Base-by-base conservation (phyloP, 139 green algal genomes). In the Chlamydomonas sp. region DNA sequence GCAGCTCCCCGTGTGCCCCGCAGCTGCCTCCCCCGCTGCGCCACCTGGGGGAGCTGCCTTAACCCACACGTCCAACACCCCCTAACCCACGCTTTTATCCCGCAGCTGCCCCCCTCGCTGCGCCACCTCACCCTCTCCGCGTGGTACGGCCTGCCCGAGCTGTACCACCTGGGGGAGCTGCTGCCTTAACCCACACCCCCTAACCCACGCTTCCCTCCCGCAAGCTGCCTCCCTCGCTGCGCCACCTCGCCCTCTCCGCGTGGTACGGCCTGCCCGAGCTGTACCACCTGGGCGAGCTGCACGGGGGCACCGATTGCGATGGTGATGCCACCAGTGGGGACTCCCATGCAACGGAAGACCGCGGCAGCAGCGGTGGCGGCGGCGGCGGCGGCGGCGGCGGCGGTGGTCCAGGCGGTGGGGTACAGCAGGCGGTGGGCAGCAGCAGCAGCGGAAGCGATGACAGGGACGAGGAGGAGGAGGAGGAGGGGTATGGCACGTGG, bases 261-360 rank as follows among this genome's bases (percentile, higher is more conserved):
- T 87, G 71, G 71, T 87, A 60, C 73, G 83, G 83, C 14, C 31
- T 80, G 12, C 83, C 72, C 18, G 72, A 87, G 83, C 83, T 81
- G 12, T 87, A 81, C 67, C 4, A 67, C 18, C 9, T 9, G 79
- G 58, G 81, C 49, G 20, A 3, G 60, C 49, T 69, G 17, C 10
- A 49, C 69, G 8, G 59, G n/a, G 0, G 81, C 20, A 5, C 66
- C 71, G 2, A 31, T 68, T 60, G 60, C 2, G 49, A 49, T 49
- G 68, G 71, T 0, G 20, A 20, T 12, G 81, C 81, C 79, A 63
- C 17, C 31, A 49, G 31, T 49, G 31, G 31, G 31, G 31, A 49
- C 31, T 49, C 31, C 31, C 31, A 49, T 49, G 31, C 31, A 49
- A 49, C 31, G 31, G 31, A 49, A 49, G 71, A 59, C 60, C 4